Base-by-base conservation (phyloP, 306 rosid species). In the Lathyrus tuberosus region DNA sequence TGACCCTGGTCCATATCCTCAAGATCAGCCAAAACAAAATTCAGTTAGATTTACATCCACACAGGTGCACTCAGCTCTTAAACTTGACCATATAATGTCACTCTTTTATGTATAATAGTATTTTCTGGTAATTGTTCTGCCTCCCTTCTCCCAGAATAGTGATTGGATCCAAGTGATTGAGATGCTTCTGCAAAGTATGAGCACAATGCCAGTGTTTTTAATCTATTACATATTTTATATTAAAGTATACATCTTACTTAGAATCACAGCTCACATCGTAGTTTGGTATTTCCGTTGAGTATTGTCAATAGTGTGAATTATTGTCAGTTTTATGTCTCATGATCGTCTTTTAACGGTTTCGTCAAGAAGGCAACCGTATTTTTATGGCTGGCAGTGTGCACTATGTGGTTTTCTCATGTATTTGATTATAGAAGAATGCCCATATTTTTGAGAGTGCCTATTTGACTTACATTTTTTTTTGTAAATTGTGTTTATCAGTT, bases 1-100 rank as follows among this genome's bases (percentile, higher is more conserved):
- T 56, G 97, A 91, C 70, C 95, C 96, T 5, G 99, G 97, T 61
- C 99, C 99, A 69, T 91, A 94, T 86, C 99, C 99, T 74, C 97
- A 94, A 79, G 97, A 94, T 83, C 99, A 89, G 78, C 96, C 97
- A 37, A 94, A 91, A 72, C 92, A 86, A 81, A 94, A 94, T 83
- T 86, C 95, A 43, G 96, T 91, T 72, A 88, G 89, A 84, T 94
- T 91, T 84, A 94, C 97, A 4, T 86, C 95, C 74, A 87, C 91
- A 61, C 99, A 94, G 99, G 99, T 94, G 62, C 53, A 14, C 79
- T 70, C 60, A 72, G 33, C 54, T 67, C 69, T 47, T 65, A 12
- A 62, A 38, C 43, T 75, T 62, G 48, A 54, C 44, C 31, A 11
- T 56, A 43, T 31, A 59, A 15, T 69, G 58, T 20, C 63, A 69